phyloP scores from a whole-genome alignment of 2,329 filamentous ascomycete species.

The Colletotrichum graminicola region DNA sequence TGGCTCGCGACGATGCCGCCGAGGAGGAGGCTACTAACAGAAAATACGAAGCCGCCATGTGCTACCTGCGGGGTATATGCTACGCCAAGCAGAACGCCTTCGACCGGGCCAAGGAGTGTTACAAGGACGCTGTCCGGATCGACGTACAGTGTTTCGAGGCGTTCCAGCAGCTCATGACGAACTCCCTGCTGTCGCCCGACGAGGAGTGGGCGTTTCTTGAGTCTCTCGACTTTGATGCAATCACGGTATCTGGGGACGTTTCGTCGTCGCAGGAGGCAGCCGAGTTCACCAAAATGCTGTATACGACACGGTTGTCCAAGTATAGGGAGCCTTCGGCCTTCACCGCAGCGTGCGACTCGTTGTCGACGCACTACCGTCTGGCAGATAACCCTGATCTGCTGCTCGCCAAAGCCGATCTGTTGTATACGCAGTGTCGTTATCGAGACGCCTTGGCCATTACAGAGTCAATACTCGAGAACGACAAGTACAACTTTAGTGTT shows the following conservation, averaged over 20 bases:
- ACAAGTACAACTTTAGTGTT: conserved; percentile 89
- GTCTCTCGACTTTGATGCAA: conserved; percentile 89
- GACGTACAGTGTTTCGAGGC: conserved; percentile 99
- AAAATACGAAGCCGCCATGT: conserved; percentile 96
- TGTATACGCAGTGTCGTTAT: conserved; percentile 96
- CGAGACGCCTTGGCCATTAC: conserved; percentile 88
- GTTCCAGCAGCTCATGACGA: conserved; percentile 97
- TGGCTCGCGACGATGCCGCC: conserved; percentile 53
- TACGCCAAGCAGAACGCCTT: conserved; percentile 98
- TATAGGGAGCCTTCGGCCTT: conserved; percentile 90
- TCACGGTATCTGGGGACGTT: conserved; percentile 74
- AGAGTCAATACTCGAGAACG: conserved; percentile 81
- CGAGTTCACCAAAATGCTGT: conserved; percentile 95
- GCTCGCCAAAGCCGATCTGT: conserved; percentile 87
- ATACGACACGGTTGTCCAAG: conserved; percentile 94
- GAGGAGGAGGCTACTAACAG: conserved; percentile 80
- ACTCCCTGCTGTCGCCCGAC: conserved; percentile 88
- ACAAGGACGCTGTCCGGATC: conserved; percentile 96
- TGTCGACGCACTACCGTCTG: conserved; percentile 94
- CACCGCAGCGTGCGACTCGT: conserved; percentile 85
- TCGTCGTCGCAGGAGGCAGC: conserved; percentile 85
- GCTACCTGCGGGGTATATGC: conserved; percentile 91
- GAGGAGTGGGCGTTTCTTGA: conserved; percentile 93
- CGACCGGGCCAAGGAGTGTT: conserved; percentile 96
- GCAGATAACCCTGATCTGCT: conserved; percentile 89